Evolutionary conservation across 164 flowering plant genomes (phyloP).

Genomic region (Vitis rupestris): DNA sequence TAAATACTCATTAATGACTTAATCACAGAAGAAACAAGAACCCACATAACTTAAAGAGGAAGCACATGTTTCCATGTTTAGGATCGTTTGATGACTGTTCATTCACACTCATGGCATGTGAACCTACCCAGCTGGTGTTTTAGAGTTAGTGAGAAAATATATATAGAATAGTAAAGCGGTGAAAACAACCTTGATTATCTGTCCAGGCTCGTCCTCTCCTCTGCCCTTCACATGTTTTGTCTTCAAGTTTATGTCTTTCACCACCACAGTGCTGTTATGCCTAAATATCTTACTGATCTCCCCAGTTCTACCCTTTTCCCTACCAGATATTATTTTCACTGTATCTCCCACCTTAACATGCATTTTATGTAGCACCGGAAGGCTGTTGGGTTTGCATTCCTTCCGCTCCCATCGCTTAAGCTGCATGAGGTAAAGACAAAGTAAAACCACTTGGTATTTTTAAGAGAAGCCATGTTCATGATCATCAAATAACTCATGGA

Average conservation of each 20-base stretch:
- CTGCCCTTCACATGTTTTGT: conserved; percentile 87
- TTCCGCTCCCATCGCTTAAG: conserved; percentile 93
- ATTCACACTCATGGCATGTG: too few species aligned
- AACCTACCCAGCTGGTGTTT: too few species aligned
- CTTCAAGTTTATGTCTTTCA: conserved; percentile 84
- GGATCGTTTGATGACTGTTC: background rate
- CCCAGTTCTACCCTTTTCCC: conserved; percentile 83
- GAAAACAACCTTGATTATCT: conserved; percentile 70
- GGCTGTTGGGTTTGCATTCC: conserved; percentile 90
- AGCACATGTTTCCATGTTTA: too few species aligned
- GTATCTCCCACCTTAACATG: conserved; percentile 93
- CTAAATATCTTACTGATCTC: conserved; percentile 60
- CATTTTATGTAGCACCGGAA: conserved; percentile 85
- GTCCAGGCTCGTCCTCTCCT: conserved; percentile 81
- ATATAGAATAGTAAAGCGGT: background rate
- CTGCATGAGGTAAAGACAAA: conserved; percentile 33
- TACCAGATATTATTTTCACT: conserved; percentile 83
- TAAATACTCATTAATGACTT: background rate
- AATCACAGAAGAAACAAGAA: background rate
- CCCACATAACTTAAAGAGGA: background rate
- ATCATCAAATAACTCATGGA: too few species aligned
- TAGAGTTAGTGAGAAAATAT: background rate
- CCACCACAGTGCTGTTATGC: conserved; percentile 87
- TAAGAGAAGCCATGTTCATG: background rate
- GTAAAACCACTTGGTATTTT: background rate